Conservation (phyloP, 2,329 filamentous ascomycete species). For the Ramularia endophylla region DNA sequence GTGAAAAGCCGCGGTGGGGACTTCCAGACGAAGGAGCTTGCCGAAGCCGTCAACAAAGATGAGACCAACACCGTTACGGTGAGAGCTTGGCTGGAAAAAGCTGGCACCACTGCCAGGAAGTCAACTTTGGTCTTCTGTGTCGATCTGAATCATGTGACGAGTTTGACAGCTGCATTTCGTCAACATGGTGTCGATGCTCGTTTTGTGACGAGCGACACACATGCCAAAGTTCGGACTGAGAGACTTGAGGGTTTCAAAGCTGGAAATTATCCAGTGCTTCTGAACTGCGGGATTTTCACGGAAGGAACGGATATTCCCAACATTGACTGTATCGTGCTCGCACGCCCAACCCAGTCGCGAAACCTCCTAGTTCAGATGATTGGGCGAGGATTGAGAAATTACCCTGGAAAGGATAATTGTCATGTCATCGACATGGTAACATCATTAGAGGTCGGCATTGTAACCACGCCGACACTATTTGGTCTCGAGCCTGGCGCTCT, state of each 20-base stretch:
- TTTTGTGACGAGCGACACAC: conserved; percentile 80
- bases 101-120: conserved; percentile 55
- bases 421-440: conserved; percentile 97
- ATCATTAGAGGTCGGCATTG: conserved; percentile 72
- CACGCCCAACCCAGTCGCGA: conserved; percentile 82
- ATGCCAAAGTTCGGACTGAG: conserved; percentile 59
- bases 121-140: conserved; percentile 95
- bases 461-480: conserved; percentile 87
- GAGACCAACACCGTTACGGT: conserved; percentile 79
- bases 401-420: conserved; percentile 76
- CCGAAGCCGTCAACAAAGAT: conserved; percentile 73
- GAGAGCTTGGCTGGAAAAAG: conserved; percentile 77
- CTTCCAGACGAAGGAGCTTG: conserved; percentile 73
- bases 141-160: conserved; percentile 73
- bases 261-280: conserved; percentile 73
- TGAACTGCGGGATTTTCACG: conserved; percentile 95
- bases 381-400: conserved; percentile 80
- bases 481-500: conserved; percentile 80
- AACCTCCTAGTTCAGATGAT: conserved; percentile 98
- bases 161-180: conserved; percentile 70
- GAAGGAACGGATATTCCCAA: conserved; percentile 98
- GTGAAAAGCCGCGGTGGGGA: conserved; percentile 60
- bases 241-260: conserved; percentile 70
- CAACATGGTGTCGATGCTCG: conserved; percentile 72
- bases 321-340: conserved; percentile 87